A percentile compares a stretch with the other conserved stretches of the same genome.
Evolutionary conservation across 768 basidiomycete species (phyloP).

Genomic region (Glaciozyma antarctica): DNA sequence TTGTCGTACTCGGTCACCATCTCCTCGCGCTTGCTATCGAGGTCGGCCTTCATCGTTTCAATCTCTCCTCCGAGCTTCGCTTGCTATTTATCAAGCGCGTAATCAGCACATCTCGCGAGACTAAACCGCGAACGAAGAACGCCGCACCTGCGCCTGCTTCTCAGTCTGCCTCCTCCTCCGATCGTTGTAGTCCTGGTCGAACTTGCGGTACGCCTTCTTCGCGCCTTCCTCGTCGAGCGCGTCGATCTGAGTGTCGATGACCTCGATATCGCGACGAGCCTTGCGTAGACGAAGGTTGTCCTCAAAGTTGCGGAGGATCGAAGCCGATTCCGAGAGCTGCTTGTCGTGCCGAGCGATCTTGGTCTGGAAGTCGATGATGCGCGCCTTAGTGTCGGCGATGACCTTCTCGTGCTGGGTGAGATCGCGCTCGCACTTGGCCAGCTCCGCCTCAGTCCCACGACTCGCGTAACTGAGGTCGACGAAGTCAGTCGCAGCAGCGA

Average conservation of each 20-base stretch:
- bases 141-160: conserved; percentile 56
- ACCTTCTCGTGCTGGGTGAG: conserved; percentile 20
- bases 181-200: conserved; percentile 64
- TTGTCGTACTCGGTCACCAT: conserved; percentile 70
- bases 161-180: conserved; percentile 65
- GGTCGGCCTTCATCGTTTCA: conserved; percentile 57
- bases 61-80: conserved; percentile 79
- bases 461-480: conserved; percentile 13
- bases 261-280: conserved; percentile 56
- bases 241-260: conserved; percentile 62
- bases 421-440: conserved; percentile 26
- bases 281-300: conserved; percentile 74
- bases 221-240: conserved; percentile 74
- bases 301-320: conserved; percentile 58
- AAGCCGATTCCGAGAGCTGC: conserved; percentile 50
- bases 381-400: conserved; percentile 23
- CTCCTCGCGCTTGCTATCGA: conserved; percentile 59
- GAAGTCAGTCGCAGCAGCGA: not conserved
- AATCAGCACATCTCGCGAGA: not conserved
- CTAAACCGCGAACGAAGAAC: not conserved
- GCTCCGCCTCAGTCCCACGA: conserved; percentile 23
- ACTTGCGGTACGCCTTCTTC: conserved; percentile 70
- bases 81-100: conserved; percentile 41
- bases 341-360: conserved; percentile 32
- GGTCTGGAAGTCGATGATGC: conserved; percentile 24